Conservation (phyloP, 2,329 filamentous ascomycete genomes). For the Biscogniauxia marginata region DNA sequence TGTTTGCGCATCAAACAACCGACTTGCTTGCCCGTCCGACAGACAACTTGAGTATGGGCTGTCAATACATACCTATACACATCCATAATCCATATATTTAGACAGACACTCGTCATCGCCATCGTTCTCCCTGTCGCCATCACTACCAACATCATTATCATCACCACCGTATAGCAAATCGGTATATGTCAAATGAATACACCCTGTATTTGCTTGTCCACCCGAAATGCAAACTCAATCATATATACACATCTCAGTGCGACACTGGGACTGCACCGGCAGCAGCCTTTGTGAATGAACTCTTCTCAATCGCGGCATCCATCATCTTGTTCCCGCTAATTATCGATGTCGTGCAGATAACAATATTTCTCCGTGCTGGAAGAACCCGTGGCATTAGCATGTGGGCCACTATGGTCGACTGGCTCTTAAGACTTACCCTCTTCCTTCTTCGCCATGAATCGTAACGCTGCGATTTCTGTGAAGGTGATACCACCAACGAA, state of each 20-base stretch:
- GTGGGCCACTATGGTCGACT: conserved; percentile 4
- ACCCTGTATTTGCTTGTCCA: background rate
- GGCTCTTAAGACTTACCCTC: conserved; percentile 49
- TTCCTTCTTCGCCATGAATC: conserved; percentile 86
- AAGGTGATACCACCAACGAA: conserved; percentile 97
- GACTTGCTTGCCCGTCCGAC: too few relatives aligned
- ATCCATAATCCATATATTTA: too few relatives aligned
- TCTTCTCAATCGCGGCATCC: conserved; percentile 76
- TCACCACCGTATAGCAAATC: too few relatives aligned
- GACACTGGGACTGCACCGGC: conserved; percentile 13
- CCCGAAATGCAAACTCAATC: background rate
- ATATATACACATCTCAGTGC: background rate
- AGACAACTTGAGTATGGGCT: too few relatives aligned
- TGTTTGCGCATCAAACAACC: too few relatives aligned
- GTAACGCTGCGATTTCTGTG: conserved; percentile 89
- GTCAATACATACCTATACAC: too few relatives aligned
- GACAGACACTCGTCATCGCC: too few relatives aligned
- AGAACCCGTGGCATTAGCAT: conserved; percentile 11
- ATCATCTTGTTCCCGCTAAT: conserved; percentile 89
- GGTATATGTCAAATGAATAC: background rate
- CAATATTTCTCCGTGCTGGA: conserved; percentile 71
- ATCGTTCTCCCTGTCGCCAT: background rate
- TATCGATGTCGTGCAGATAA: conserved; percentile 91
- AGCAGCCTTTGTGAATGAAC: conserved; percentile 53
- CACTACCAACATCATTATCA: background rate